These are phyloP conservation scores for Cytospora piceicola DNA, from an alignment of 2,329 filamentous ascomycete genomes.

Conservation along the genomic window DNA sequence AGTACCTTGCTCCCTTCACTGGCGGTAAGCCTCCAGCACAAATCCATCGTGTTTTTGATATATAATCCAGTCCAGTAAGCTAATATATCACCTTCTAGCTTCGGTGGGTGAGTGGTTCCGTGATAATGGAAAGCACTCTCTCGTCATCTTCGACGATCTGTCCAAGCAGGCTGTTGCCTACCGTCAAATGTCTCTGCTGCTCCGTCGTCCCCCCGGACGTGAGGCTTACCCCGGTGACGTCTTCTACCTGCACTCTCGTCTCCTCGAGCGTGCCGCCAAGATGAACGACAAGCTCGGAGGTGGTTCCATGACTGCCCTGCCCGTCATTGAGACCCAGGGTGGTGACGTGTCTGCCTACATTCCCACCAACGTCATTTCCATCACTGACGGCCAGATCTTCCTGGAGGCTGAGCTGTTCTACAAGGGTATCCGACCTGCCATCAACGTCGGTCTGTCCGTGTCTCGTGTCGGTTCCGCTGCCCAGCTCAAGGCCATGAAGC, in stretches of 20 bases:
- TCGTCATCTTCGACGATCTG: constrained; percentile 93
- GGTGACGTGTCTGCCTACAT: constrained; percentile 99
- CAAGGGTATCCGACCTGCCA: constrained; percentile 99
- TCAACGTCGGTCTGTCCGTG: constrained; percentile 99
- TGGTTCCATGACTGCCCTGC: constrained; percentile 95
- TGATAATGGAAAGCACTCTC: constrained; percentile 83
- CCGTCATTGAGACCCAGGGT: constrained; percentile 99
- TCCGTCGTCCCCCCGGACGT: constrained; percentile 97
- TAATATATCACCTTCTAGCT: constrained; percentile 29
- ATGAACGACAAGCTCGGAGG: constrained; percentile 94
- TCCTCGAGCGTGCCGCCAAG: constrained; percentile 99
- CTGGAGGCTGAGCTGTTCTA: constrained; percentile 99
- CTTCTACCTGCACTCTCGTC: constrained; percentile 99
- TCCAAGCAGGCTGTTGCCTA: constrained; percentile 98
- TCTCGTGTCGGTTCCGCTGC: constrained; percentile 99
- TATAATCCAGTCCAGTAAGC: too few species aligned
- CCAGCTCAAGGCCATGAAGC: constrained; percentile 99
- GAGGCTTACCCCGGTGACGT: constrained; percentile 99
- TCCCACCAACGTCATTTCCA: constrained; percentile 99
- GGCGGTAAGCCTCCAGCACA: constrained; percentile 64
- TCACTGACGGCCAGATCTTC: constrained; percentile 99
- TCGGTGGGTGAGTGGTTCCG: constrained; percentile 75
- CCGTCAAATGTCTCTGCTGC: constrained; percentile 97
- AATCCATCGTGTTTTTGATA: too few species aligned
- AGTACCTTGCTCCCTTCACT: constrained; percentile 94